Evolutionary conservation across 371 early-diverging fungal species (phyloP).

Genomic region (Saksenaea vasiformis): DNA sequence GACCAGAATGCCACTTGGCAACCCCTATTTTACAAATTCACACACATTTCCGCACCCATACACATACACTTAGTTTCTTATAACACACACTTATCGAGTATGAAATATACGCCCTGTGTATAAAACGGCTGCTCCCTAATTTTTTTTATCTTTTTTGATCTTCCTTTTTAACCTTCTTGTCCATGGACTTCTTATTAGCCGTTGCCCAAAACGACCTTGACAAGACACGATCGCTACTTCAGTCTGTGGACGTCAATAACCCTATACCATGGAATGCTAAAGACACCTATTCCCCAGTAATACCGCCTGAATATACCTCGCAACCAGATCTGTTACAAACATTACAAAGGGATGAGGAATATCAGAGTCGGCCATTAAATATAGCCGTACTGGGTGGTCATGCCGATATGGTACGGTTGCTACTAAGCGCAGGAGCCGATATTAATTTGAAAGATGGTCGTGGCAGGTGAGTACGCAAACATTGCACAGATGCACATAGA

Average conservation of each 20-base stretch:
- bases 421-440: constrained; percentile 68
- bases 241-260: constrained; percentile 54
- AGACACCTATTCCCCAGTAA: constrained; percentile 44
- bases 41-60: neutral
- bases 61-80: neutral
- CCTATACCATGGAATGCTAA: constrained; percentile 55
- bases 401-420: constrained; percentile 55
- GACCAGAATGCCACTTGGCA: neutral
- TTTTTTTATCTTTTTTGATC: constrained; percentile 5
- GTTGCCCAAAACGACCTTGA: constrained; percentile 56
- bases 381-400: constrained; percentile 72
- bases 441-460: constrained; percentile 66
- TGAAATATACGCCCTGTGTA: neutral
- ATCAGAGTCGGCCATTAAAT: constrained; percentile 64
- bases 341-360: constrained; percentile 43
- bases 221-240: constrained; percentile 42
- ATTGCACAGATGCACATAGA: constrained; percentile 12
- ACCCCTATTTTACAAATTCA: neutral
- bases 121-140: constrained; percentile 1
- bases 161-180: constrained; percentile 6
- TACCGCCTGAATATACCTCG: constrained; percentile 34
- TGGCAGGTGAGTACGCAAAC: constrained; percentile 54
- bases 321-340: constrained; percentile 33
- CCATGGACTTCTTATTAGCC: constrained; percentile 55
- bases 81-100: neutral